Evolutionary conservation across 176 grass and related monocot genomes (phyloP), one percentile per base, ranked within the genome.

Genomic region (Triticum dicoccoides): DNA sequence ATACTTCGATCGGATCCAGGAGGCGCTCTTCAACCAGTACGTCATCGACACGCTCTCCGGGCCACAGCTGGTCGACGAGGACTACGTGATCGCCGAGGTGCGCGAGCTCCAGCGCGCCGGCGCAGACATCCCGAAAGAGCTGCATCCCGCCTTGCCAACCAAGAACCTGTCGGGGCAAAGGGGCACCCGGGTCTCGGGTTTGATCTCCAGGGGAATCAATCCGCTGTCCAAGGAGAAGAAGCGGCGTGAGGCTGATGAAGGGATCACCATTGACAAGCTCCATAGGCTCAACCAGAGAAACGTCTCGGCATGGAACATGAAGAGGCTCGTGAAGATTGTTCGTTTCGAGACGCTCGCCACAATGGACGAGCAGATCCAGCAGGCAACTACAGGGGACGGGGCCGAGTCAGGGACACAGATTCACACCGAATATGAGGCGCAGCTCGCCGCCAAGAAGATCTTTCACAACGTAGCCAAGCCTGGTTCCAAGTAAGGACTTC

Each of bases 291-390:
- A 92, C 49, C 87, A 92, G 77, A 88, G 71, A 29, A 94, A 94
- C 14, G 58, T 97, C 33, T 97, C 92, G 0, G 90, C 94, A 34
- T 97, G 94, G 94, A 97, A 89, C 76, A 97, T 97, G 92, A 97
- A 90, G 71, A 80, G 85, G 61, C 54, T 94, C 71, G 86, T 97
- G 87, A 90, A 84, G 86, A 90, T 90, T 41, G 90, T 94, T 35
- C 85, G 90, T 23, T 86, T 89, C 11, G 91, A 89, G 39, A 87
- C 83, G 0, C 88, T 94, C 3, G 84, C 61, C 0, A 94, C 92
- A 39, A 85, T 94, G 72, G 94, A 93, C 24, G 94, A 92, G 62
- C 95, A 89, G 59, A 89, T 89, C 85, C 89, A 82, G 25, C 54
- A 79, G 73, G 82, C 66, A 64, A 85, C 78, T 0, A 63, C 77